These are phyloP conservation scores for Centaurea solstitialis DNA, from an alignment of 129 eudicot genomes.

Conservation along the genomic window DNA sequence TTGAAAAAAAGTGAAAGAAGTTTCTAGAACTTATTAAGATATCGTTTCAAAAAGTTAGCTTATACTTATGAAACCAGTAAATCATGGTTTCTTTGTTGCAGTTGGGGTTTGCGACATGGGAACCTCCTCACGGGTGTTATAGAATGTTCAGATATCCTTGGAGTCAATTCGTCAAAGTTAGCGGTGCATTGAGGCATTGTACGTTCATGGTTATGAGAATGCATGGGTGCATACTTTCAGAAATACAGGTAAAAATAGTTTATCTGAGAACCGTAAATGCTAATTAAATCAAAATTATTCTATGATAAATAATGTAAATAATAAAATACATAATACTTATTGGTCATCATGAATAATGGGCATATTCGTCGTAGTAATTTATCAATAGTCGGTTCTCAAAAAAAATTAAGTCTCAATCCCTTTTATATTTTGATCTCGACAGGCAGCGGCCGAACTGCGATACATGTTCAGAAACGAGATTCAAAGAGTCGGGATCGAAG, in stretches of 20 bases:
- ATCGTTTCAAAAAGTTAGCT: not conserved
- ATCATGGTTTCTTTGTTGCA: conserved; percentile 20
- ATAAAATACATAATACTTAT: too few species aligned
- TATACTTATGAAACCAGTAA: too few species aligned
- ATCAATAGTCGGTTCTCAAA: not conserved
- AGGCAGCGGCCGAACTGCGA: conserved; percentile 82
- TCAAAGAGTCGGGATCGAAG: conserved; percentile 71
- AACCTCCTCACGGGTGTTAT: conserved; percentile 95
- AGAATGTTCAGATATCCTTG: conserved; percentile 74
- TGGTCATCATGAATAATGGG: too few species aligned
- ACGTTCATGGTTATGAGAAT: conserved; percentile 90
- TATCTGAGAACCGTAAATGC: not conserved
- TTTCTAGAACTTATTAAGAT: too few species aligned
- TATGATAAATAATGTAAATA: too few species aligned
- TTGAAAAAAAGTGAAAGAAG: too few species aligned
- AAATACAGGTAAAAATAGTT: conserved; percentile 67
- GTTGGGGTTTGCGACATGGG: conserved; percentile 83
- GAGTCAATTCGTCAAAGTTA: conserved; percentile 68
- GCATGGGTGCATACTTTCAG: conserved; percentile 93
- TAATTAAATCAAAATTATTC: too few species aligned
- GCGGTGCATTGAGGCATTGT: conserved; percentile 89
- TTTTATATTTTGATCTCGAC: not conserved
- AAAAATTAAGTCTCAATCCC: not conserved
- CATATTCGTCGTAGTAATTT: not conserved
- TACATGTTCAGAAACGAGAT: conserved; percentile 58